Percentiles rank a stretch among this genome's conserved stretches.
Conservation (phyloP, 2,329 filamentous ascomycete species). For the Aureobasidium sp. region DNA sequence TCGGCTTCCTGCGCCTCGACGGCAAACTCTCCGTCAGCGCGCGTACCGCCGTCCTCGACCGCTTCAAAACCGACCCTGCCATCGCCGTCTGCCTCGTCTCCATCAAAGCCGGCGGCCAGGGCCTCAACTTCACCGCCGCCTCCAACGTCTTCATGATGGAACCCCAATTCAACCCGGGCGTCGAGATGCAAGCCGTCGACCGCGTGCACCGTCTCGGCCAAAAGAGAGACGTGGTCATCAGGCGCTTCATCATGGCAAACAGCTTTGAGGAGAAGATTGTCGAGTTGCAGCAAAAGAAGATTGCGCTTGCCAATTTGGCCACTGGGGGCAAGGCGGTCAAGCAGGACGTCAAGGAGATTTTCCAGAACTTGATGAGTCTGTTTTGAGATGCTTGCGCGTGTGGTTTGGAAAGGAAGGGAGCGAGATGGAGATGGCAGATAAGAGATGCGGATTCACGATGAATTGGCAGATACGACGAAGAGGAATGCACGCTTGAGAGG, state of each 20-base stretch:
- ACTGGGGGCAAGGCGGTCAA: conserved; percentile 52
- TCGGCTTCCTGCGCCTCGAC: conserved; percentile 75
- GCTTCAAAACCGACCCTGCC: conserved; percentile 63
- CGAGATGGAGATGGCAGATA: neutral
- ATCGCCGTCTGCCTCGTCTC: conserved; percentile 83
- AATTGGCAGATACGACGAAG: neutral
- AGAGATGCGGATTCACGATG: too few relatives aligned
- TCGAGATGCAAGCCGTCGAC: conserved; percentile 89
- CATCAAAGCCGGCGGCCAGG: conserved; percentile 84
- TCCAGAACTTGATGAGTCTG: conserved; percentile 54
- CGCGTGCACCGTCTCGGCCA: conserved; percentile 89
- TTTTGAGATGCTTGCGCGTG: conserved; percentile 36
- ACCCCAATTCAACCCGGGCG: conserved; percentile 92
- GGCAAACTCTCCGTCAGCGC: conserved; percentile 75
- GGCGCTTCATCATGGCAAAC: conserved; percentile 79
- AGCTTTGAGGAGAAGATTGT: conserved; percentile 96
- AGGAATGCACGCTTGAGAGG: neutral
- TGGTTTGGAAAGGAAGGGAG: too few relatives aligned
- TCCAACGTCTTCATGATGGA: conserved; percentile 96
- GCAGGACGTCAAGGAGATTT: conserved; percentile 58
- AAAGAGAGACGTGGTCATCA: conserved; percentile 77
- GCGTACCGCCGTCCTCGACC: conserved; percentile 67
- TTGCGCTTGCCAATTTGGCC: conserved; percentile 78
- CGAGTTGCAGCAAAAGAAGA: conserved; percentile 84
- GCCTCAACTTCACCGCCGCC: conserved; percentile 80